phyloP scores from a whole-genome alignment of 352 stramenopile species.

The Ochromonadaceae sp. region DNA sequence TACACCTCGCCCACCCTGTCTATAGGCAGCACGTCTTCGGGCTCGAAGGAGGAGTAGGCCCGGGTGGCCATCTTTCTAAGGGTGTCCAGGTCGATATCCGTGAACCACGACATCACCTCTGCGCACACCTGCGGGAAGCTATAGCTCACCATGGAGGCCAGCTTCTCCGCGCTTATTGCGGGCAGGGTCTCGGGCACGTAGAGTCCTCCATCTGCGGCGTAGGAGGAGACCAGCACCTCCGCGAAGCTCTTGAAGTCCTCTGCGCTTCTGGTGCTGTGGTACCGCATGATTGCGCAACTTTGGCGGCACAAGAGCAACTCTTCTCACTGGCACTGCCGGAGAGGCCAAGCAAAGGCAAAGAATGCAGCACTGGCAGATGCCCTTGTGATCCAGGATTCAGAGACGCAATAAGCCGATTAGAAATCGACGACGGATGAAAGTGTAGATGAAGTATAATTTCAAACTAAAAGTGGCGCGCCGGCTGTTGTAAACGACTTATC shows the following conservation, averaged over 20 bases:
- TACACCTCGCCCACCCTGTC: background rate
- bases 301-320: no score
- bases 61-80: background rate
- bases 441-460: no score
- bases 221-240: background rate
- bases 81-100: background rate
- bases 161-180: background rate
- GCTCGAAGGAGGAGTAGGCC: background rate
- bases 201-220: conserved; percentile 3
- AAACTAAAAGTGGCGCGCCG: no score
- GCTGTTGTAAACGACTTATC: no score
- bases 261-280: conserved; percentile 8
- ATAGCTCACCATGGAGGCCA: background rate
- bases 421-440: no score
- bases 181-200: conserved; percentile 4
- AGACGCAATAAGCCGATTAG: no score
- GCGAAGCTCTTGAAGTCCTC: background rate
- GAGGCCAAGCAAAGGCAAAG: no score
- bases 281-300: no score
- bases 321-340: no score
- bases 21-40: background rate
- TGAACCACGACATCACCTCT: conserved; percentile 1
- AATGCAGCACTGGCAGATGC: no score
- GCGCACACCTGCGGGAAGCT: background rate
- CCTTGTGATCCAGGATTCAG: no score